These are phyloP conservation scores for Rosa rugosa DNA, from an alignment of 306 rosid genomes.

Conservation along the genomic window DNA sequence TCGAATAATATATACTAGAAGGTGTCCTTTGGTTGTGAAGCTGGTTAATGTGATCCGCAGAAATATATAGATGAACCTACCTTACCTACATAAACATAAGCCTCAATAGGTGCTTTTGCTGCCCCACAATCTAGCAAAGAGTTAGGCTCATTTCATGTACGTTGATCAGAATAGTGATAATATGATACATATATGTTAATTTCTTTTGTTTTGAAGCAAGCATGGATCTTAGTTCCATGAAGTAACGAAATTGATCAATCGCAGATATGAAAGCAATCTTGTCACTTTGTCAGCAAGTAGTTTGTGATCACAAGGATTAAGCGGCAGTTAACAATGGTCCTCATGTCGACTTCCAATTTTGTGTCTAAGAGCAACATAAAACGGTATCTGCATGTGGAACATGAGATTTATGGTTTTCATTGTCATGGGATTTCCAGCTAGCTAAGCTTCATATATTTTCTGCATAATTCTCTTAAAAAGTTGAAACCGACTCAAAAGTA, in stretches of 20 bases:
- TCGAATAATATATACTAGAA: constrained; percentile 20
- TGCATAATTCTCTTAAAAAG: neutral
- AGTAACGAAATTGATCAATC: too few species aligned
- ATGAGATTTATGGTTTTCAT: neutral
- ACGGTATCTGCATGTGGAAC: neutral
- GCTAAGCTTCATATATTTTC: neutral
- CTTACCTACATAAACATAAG: constrained; percentile 11
- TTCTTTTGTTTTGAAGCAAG: too few species aligned
- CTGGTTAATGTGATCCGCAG: constrained; percentile 6
- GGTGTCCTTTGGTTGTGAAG: neutral
- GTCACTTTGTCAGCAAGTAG: too few species aligned
- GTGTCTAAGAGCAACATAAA: too few species aligned
- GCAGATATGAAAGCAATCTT: too few species aligned
- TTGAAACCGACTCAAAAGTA: neutral
- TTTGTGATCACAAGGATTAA: too few species aligned
- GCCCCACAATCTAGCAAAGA: constrained; percentile 43
- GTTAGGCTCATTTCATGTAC: neutral
- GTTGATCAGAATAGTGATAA: too few species aligned
- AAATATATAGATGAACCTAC: neutral
- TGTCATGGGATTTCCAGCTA: neutral
- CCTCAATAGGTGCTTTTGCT: constrained; percentile 54
- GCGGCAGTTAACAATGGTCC: too few species aligned
- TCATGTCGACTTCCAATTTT: too few species aligned
- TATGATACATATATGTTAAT: too few species aligned
- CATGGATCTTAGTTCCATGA: too few species aligned